These are phyloP conservation scores for Claviceps spartinae DNA, from an alignment of 2,329 filamentous ascomycete genomes.

Conservation along the genomic window DNA sequence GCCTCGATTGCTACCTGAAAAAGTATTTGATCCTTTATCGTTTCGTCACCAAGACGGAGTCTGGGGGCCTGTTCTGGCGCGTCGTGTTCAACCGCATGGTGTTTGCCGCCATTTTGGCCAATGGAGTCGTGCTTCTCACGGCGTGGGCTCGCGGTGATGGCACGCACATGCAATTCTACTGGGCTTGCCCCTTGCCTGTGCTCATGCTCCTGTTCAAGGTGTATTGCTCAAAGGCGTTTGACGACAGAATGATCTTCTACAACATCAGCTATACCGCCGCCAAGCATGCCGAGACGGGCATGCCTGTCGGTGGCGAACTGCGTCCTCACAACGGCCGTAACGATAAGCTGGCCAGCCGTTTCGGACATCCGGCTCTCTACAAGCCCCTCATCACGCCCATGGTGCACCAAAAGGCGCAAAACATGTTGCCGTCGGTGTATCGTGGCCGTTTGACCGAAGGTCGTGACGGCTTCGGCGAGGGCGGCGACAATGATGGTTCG, in stretches of 20 bases:
- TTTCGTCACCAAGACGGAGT: slow-evolving; percentile 93
- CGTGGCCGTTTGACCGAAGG: slow-evolving; percentile 58
- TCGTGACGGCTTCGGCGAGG: slow-evolving; percentile 11
- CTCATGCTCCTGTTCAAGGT: slow-evolving; percentile 74
- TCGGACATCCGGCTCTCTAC: slow-evolving; percentile 85
- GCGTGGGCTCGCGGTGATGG: slow-evolving; percentile 56
- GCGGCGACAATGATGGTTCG: slow-evolving; percentile 43
- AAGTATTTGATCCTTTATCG: slow-evolving; percentile 92
- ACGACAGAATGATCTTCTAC: slow-evolving; percentile 69
- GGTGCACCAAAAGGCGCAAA: slow-evolving; percentile 84
- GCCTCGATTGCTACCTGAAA: slow-evolving; percentile 76
- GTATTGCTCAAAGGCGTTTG: slow-evolving; percentile 65
- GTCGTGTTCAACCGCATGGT: slow-evolving; percentile 86
- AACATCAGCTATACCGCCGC: slow-evolving; percentile 46
- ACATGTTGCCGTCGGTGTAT: slow-evolving; percentile 75
- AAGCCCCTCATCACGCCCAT: slow-evolving; percentile 84
- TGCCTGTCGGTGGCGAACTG: slow-evolving; percentile 30
- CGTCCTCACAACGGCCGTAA: slow-evolving; percentile 31
- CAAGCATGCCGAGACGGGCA: slow-evolving; percentile 29
- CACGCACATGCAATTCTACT: slow-evolving; percentile 46
- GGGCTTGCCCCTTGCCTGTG: slow-evolving; percentile 62
- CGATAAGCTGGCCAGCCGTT: slow-evolving; percentile 62
- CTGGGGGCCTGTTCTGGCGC: slow-evolving; percentile 85
- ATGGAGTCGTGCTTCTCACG: slow-evolving; percentile 64
- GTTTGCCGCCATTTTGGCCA: slow-evolving; percentile 65